Conservation (phyloP, 139 green algal genomes). For the Chlorella sp. region DNA sequence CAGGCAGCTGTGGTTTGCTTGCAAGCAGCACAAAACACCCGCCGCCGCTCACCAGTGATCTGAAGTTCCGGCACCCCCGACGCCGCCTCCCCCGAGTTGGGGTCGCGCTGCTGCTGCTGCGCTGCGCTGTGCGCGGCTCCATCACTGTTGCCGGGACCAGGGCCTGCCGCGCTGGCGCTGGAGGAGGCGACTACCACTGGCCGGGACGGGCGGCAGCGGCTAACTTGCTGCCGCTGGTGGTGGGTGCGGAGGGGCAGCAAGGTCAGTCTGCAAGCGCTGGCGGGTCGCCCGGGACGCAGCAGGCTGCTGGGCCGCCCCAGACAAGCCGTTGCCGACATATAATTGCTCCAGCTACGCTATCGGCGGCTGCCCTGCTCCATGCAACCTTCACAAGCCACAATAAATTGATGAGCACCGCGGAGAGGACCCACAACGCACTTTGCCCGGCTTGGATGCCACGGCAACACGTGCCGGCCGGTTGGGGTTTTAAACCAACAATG, state of each 20-base stretch:
- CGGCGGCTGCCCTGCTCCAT: no score
- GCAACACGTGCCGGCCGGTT: no score
- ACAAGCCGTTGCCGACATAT: not conserved
- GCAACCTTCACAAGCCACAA: no score
- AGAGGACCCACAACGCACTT: no score
- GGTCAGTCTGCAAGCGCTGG: not conserved
- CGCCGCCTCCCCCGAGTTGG: not conserved
- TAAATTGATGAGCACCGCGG: no score
- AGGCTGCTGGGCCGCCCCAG: not conserved
- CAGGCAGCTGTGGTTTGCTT: no score
- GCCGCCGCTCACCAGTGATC: constrained; percentile 7
- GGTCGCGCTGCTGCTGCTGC: not conserved
- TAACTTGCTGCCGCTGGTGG: not conserved
- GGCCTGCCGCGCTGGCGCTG: not conserved
- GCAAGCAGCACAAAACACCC: not conserved
- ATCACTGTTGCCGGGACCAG: not conserved
- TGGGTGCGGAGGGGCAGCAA: not conserved
- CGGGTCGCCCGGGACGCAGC: no score
- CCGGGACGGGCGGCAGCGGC: not conserved
- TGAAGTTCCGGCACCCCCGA: constrained; percentile 26
- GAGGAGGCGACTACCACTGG: not conserved
- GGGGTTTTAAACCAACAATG: no score
- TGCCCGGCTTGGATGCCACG: no score
- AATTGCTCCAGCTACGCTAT: not conserved
- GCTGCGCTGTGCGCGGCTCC: not conserved